A percentile compares a stretch with the other conserved stretches of the same genome.
phyloP scores from a whole-genome alignment of 2,329 filamentous ascomycete species.

The Colletotrichum musae region DNA sequence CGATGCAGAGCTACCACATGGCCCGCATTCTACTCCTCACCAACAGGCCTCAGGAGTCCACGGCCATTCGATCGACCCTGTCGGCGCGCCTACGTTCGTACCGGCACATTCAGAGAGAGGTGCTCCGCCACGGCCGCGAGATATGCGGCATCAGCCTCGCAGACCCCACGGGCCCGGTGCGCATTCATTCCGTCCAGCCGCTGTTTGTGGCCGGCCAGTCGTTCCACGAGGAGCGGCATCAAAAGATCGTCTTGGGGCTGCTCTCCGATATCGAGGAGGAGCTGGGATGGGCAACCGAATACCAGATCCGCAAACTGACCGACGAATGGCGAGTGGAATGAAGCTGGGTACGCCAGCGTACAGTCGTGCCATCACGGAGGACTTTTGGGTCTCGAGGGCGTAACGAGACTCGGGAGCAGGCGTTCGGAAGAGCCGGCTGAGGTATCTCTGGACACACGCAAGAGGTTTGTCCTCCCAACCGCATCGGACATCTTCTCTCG shows the following conservation, averaged over 20 bases:
- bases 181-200: slow-evolving; percentile 18
- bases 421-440: no score
- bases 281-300: slow-evolving; percentile 70
- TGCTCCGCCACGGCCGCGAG: not conserved
- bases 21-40: slow-evolving; percentile 71
- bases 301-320: slow-evolving; percentile 17
- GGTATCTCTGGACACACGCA: no score
- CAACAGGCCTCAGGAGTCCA: slow-evolving; percentile 14
- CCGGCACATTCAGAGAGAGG: slow-evolving; percentile 1
- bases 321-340: slow-evolving; percentile 17
- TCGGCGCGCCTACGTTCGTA: slow-evolving; percentile 19
- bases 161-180: slow-evolving; percentile 5
- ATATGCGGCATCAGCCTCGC: slow-evolving; percentile 28
- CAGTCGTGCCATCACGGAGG: no score
- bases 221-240: slow-evolving; percentile 71
- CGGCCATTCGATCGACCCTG: slow-evolving; percentile 13
- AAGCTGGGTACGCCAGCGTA: not conserved
- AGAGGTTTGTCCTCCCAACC: no score
- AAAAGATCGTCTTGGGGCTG: slow-evolving; percentile 67
- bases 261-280: slow-evolving; percentile 73
- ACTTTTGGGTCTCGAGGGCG: no score
- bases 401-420: no score
- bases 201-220: slow-evolving; percentile 21
- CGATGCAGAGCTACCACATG: slow-evolving; percentile 77
- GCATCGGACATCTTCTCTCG: no score